A percentile compares a stretch with the other conserved stretches of the same genome.
Conservation (phyloP, 1,284 basidiomycete genomes). For the Farysia itapuensis region DNA sequence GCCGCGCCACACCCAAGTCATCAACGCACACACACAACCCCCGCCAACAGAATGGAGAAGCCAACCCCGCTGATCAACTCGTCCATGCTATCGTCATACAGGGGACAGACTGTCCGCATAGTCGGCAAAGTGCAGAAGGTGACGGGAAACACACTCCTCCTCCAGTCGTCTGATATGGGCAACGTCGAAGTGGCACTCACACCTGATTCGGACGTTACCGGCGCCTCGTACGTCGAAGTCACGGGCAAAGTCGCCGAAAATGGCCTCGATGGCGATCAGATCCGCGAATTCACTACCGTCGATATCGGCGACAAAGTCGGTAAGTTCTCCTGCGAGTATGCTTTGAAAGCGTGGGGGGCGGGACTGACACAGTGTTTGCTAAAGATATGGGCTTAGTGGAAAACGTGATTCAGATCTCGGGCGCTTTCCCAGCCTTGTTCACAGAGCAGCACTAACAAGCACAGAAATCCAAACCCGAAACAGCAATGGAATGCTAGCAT, state of each 20-base stretch:
- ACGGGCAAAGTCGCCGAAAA: conserved; percentile 53
- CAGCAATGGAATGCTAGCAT: too few relatives aligned
- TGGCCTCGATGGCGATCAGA: conserved; percentile 16
- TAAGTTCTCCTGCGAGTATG: too few relatives aligned
- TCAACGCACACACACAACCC: too few relatives aligned
- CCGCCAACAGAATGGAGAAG: conserved; percentile 51
- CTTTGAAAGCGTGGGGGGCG: too few relatives aligned
- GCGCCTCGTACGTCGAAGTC: conserved; percentile 45
- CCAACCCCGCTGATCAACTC: conserved; percentile 55
- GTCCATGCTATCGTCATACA: conserved; percentile 31
- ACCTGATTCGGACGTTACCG: conserved; percentile 28
- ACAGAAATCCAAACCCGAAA: too few relatives aligned
- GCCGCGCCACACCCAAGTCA: too few relatives aligned
- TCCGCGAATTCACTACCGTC: conserved; percentile 38
- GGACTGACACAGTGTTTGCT: not conserved
- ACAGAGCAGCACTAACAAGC: too few relatives aligned
- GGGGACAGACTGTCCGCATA: conserved; percentile 45
- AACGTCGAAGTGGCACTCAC: conserved; percentile 50
- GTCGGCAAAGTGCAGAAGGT: conserved; percentile 53
- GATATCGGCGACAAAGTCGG: conserved; percentile 47
- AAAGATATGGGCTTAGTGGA: conserved; percentile 43
- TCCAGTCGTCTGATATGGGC: conserved; percentile 51
- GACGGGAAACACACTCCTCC: conserved; percentile 39
- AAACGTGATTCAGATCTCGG: conserved; percentile 39
- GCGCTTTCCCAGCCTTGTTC: conserved; percentile 40